Percentiles rank a stretch among this genome's conserved stretches.
phyloP scores from a whole-genome alignment of 768 basidiomycete species.

The Tephrocybe sp. region DNA sequence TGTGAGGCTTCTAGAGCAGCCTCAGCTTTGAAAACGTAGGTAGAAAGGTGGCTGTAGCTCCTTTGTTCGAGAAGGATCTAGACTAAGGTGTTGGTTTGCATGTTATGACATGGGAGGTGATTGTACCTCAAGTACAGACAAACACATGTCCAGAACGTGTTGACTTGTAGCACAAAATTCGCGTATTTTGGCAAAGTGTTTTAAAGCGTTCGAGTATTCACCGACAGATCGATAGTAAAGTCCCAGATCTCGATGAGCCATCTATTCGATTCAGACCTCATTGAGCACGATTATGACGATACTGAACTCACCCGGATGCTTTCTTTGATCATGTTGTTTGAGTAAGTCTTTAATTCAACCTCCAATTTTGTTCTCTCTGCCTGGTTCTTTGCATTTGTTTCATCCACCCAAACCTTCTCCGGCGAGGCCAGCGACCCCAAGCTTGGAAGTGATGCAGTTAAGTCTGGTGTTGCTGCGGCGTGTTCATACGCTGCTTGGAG shows the following conservation, averaged over 20 bases:
- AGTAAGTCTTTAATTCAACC: conserved; percentile 92
- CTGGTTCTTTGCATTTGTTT: conserved; percentile 58
- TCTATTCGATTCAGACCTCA: conserved; percentile 39
- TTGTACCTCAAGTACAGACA: conserved; percentile 73
- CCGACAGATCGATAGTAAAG: conserved; percentile 74
- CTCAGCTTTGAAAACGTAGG: conserved; percentile 97
- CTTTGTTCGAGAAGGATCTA: conserved; percentile 84
- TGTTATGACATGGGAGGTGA: not conserved
- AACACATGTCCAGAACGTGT: conserved; percentile 92
- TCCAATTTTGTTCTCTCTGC: conserved; percentile 84
- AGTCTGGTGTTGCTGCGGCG: conserved; percentile 20
- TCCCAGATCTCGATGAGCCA: conserved; percentile 89
- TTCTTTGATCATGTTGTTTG: conserved; percentile 98
- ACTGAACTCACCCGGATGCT: conserved; percentile 75
- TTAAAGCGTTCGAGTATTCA: conserved; percentile 67
- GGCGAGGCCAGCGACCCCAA: conserved; percentile 45
- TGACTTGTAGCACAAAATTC: conserved; percentile 90
- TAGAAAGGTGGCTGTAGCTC: conserved; percentile 83
- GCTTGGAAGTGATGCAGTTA: conserved; percentile 39
- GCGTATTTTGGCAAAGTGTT: conserved; percentile 86
- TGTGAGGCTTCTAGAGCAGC: conserved; percentile 72
- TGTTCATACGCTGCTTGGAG: conserved; percentile 56
- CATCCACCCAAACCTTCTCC: conserved; percentile 75
- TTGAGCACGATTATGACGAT: not conserved
- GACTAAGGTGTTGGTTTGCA: not conserved